A percentile compares a stretch with the other conserved stretches of the same genome.
Conservation (phyloP, 768 basidiomycete species). For the Basidioascus undulatus region DNA sequence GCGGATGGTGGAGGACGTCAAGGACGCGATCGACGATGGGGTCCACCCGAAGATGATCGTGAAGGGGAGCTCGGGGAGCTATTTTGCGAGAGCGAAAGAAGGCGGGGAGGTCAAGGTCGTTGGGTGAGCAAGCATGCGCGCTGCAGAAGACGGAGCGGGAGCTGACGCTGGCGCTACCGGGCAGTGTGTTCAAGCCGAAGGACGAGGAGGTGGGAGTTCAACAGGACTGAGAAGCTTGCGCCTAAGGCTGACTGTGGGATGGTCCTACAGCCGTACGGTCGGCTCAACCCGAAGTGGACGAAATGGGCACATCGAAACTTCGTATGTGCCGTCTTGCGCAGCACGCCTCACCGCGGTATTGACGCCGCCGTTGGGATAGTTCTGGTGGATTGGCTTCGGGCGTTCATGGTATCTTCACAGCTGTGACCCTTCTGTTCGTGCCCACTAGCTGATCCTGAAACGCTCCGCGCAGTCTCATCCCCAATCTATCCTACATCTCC, state of each 20-base stretch:
- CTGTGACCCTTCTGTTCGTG: neutral
- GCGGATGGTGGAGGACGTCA: slow-evolving; percentile 39
- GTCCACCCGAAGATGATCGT: slow-evolving; percentile 76
- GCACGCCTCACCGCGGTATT: slow-evolving; percentile 3
- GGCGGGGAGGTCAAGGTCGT: slow-evolving; percentile 55
- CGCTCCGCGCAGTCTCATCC: slow-evolving; percentile 33
- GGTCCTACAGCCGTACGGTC: slow-evolving; percentile 70
- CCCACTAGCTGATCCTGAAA: no score
- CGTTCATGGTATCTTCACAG: slow-evolving; percentile 31
- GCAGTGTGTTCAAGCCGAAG: slow-evolving; percentile 74
- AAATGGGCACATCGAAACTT: slow-evolving; percentile 14
- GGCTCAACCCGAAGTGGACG: slow-evolving; percentile 48
- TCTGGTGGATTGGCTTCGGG: slow-evolving; percentile 72
- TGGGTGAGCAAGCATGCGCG: slow-evolving; percentile 39
- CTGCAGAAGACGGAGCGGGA: neutral
- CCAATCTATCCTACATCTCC: slow-evolving; percentile 69
- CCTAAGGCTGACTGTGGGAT: neutral
- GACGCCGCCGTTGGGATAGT: slow-evolving; percentile 18
- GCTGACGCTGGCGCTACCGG: neutral
- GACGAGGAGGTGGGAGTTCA: slow-evolving; percentile 11
- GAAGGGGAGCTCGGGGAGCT: slow-evolving; percentile 73
- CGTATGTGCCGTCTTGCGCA: slow-evolving; percentile 17
- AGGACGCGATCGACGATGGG: slow-evolving; percentile 43
- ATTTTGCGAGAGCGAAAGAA: slow-evolving; percentile 66
- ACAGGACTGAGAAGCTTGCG: neutral